Base-by-base conservation (phyloP, 1,284 basidiomycete genomes). In the Tilletia indica region DNA sequence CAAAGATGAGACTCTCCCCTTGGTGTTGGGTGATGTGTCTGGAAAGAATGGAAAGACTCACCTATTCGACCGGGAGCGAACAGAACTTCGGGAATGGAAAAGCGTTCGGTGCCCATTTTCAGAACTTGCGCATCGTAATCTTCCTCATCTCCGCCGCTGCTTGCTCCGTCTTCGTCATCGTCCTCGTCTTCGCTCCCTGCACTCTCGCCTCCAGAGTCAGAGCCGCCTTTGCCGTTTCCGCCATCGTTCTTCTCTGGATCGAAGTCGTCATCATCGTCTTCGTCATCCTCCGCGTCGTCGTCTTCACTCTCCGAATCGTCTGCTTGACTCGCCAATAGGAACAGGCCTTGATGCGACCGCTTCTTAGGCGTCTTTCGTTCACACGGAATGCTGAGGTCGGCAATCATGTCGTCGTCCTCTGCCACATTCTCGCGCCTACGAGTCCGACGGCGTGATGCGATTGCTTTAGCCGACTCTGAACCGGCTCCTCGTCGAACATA, bases 61-160 rank as follows among this genome's bases (percentile, higher is more conserved):
- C 94, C 94, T 79, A 97, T 91, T 80, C 94, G 92, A 79, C 90
- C 90, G 58, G 94, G 94, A 67, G 89, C 89, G 85, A 97, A 98
- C 70, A 97, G 86, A 71, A 94, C 86, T 84, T 98, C 95, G 25
- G 93, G 92, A 4, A 96, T 91, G 2, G 89, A 87, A 85, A 95
- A 97, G 25, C 94, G 89, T 85, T 97, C 94, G 82, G 92, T 94
- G 71, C 89, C 90, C 90, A 97, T 92, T 78, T 88, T 87, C 69
- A 97, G 86, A 36, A 96, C 88, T 83, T 97, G 94, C 8, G 69
- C 31, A 3, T 54, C 4, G 25, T 45, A 31, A 21, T 9, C 70
- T 0, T 69, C 42, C 54, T 54, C 47, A 14, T 56, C 61, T 42
- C 63, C 63, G 45, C 58, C 68, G 51, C n/a, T n/a, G 9, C 42